Evolutionary conservation across 805 yeast species (phyloP), one percentile per base, ranked within the genome.

Genomic region (Ogataea wickerhamii): DNA sequence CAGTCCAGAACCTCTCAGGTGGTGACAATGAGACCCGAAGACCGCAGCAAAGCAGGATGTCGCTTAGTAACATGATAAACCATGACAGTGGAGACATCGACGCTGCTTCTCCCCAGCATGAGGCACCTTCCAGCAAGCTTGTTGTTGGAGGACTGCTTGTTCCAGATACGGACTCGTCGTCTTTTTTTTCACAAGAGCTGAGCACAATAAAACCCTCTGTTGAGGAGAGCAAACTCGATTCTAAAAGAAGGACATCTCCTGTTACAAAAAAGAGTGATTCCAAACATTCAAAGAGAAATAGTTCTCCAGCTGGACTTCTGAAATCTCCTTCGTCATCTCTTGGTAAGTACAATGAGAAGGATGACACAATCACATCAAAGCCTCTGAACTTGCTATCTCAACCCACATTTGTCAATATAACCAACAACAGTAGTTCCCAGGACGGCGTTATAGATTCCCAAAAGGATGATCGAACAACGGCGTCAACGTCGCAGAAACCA

Each of bases 61-160:
- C 57, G 3, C 37, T 55, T 24, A 50, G 55, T 29, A 39, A 55
- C 1, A 47, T 55, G 57, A 55, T 55, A 16, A 55, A 53, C 34
- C 41, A 43, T 17, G 58, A 50, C 6, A 44, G 37, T 24, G n/a
- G n/a, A n/a, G 34, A 21, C 27, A 26, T 6, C 12, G 18, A 14
- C 16, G 10, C 17, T 13, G 16, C 12, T 11, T 24, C 21, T 23
- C 22, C 19, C 18, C 21, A 18, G 5, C 18, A 17, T 12, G 13
- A 32, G 18, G n/a, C 20, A 14, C 2, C 21, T 12, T 7, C 36
- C 13, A 4, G 17, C n/a, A 47, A 34, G 31, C 32, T 41, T 14
- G 39, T 46, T 4, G 45, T 45, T 14, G 49, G 48, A 6, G 53
- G 48, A 10, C 35, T 37, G 14, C 30, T 49, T 17, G 31, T 26